Percentiles rank a stretch among this genome's conserved stretches.
phyloP scores from a whole-genome alignment of 2,329 filamentous ascomycete genomes.

The Fusarium phyllophilum region DNA sequence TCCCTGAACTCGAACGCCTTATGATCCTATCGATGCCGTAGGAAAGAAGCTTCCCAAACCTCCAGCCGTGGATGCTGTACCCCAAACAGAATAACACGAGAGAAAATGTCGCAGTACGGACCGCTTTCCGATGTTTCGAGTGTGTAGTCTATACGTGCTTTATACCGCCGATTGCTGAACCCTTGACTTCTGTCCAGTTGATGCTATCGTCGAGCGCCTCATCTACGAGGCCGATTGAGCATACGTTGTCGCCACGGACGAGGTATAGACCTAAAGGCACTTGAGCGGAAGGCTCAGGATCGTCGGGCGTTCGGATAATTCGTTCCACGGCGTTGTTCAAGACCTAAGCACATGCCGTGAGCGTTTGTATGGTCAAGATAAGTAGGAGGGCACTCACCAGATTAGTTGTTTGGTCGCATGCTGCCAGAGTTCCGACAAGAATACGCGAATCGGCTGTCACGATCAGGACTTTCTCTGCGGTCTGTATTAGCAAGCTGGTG shows the following conservation, averaged over 20 bases:
- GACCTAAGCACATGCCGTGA: conserved; percentile 62
- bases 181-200: conserved; percentile 91
- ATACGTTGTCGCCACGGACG: conserved; percentile 94
- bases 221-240: conserved; percentile 88
- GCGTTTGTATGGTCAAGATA: conserved; percentile 1
- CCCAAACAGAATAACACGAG: conserved; percentile 31
- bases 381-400: conserved; percentile 61
- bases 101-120: neutral
- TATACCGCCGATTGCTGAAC: conserved; percentile 82
- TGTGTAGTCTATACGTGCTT: conserved; percentile 69
- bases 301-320: conserved; percentile 86
- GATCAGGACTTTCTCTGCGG: conserved; percentile 86
- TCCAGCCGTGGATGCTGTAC: conserved; percentile 27
- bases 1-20: conserved; percentile 44
- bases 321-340: conserved; percentile 86
- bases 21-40: conserved; percentile 31
- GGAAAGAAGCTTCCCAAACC: conserved; percentile 11
- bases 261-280: conserved; percentile 89
- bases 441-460: conserved; percentile 93
- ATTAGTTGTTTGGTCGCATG: conserved; percentile 92
- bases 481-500: conserved; percentile 7
- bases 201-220: conserved; percentile 90
- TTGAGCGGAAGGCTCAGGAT: conserved; percentile 81
- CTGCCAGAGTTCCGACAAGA: conserved; percentile 82
- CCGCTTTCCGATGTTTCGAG: conserved; percentile 3